A percentile compares a stretch with the other conserved stretches of the same genome.
phyloP scores from a whole-genome alignment of 129 eudicot genomes.

The Saposhnikovia divaricata region DNA sequence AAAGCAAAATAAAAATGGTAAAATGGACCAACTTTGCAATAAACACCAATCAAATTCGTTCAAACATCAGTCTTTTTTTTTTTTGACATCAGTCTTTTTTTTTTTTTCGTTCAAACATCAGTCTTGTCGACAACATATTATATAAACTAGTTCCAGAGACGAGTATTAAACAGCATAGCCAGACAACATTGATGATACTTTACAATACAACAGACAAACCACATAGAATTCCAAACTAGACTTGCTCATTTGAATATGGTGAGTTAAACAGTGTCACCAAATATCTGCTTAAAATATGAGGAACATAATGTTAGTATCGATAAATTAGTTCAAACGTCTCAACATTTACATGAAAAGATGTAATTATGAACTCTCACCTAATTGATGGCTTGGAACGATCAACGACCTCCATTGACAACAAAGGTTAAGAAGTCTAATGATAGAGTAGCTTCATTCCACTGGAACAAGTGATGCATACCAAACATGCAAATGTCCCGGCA shows the following conservation, averaged over 20 bases:
- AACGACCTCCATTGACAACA: slow-evolving; percentile 19
- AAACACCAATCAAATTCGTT: background rate
- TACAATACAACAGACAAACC: slow-evolving; percentile 2
- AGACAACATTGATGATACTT: background rate
- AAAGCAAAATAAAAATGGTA: background rate
- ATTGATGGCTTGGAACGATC: slow-evolving; percentile 32
- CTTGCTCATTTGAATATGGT: background rate
- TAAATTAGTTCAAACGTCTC: background rate
- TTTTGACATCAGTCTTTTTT: too few species aligned
- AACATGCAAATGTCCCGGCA: slow-evolving; percentile 9
- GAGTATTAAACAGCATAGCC: too few species aligned
- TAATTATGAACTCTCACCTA: slow-evolving; percentile 20
- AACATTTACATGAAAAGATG: background rate
- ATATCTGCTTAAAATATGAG: background rate
- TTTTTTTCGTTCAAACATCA: background rate
- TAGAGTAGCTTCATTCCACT: background rate
- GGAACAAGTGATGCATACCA: background rate
- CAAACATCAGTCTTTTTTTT: background rate
- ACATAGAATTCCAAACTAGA: background rate
- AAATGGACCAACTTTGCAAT: background rate
- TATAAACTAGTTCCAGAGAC: too few species aligned
- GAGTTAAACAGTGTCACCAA: slow-evolving; percentile 20
- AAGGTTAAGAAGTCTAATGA: background rate
- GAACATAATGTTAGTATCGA: slow-evolving; percentile 5
- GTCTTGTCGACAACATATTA: background rate